These are phyloP conservation scores for Colletotrichum limetticola DNA, from an alignment of 2,329 filamentous ascomycete species.

Conservation along the genomic window DNA sequence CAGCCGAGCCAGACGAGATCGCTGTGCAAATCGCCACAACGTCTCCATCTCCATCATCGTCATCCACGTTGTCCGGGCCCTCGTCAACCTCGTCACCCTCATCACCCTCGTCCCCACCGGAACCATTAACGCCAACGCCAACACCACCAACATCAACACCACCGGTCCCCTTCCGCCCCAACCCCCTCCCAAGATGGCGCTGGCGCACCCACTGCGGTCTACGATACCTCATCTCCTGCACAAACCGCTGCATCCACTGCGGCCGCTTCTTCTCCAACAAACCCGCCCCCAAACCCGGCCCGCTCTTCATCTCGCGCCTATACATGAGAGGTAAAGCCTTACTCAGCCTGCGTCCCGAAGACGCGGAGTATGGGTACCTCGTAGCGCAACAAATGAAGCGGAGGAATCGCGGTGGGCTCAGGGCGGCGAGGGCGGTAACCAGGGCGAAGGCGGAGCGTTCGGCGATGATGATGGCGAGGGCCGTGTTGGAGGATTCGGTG, in stretches of 20 bases:
- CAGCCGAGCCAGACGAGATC: too few relatives aligned
- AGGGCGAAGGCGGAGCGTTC: too few relatives aligned
- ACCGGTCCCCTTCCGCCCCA: not conserved
- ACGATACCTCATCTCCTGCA: slow-evolving; percentile 43
- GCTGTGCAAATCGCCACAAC: too few relatives aligned
- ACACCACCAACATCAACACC: not conserved
- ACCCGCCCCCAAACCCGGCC: not conserved
- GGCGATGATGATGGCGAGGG: too few relatives aligned
- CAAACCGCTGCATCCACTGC: slow-evolving; percentile 52
- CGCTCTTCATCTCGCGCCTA: too few relatives aligned
- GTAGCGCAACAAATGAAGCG: too few relatives aligned
- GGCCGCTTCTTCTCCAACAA: slow-evolving; percentile 47
- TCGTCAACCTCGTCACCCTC: not conserved
- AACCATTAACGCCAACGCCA: not conserved
- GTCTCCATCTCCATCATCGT: not conserved
- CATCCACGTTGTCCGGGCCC: not conserved
- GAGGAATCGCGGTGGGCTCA: too few relatives aligned
- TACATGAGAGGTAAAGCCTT: too few relatives aligned
- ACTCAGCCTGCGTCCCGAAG: too few relatives aligned
- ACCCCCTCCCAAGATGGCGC: slow-evolving; percentile 38
- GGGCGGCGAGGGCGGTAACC: too few relatives aligned
- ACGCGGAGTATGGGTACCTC: too few relatives aligned
- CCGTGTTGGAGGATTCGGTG: not conserved
- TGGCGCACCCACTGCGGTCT: slow-evolving; percentile 49
- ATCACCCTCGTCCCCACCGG: not conserved